A percentile compares a stretch with the other conserved stretches of the same genome.
These are phyloP conservation scores for Leucocoprinus birnbaumii DNA, from an alignment of 768 basidiomycete species.

Conservation along the genomic window DNA sequence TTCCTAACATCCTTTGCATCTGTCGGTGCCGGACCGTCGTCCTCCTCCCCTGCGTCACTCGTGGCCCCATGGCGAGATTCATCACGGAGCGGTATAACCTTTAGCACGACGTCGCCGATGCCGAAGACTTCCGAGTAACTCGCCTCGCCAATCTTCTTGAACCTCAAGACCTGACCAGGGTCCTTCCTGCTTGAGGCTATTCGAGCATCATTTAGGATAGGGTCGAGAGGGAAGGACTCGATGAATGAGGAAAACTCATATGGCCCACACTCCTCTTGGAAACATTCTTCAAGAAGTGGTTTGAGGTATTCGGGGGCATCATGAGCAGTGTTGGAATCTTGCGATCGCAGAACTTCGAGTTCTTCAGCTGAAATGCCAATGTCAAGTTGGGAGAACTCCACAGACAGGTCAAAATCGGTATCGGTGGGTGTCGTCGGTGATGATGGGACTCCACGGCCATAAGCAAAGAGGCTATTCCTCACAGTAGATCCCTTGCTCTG, in stretches of 20 bases:
- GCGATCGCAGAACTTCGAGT: constrained; percentile 15
- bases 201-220: constrained; percentile 43
- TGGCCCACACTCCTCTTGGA: constrained; percentile 55
- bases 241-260: constrained; percentile 85
- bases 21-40: constrained; percentile 64
- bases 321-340: too few species aligned
- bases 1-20: constrained; percentile 77
- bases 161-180: constrained; percentile 27
- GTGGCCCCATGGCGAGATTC: constrained; percentile 33
- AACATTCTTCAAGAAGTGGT: constrained; percentile 70
- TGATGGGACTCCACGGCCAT: constrained; percentile 41
- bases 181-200: not conserved
- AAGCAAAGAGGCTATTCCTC: not conserved
- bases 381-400: constrained; percentile 44
- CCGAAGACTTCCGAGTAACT: constrained; percentile 96
- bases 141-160: constrained; percentile 93
- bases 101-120: constrained; percentile 85
- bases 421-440: constrained; percentile 55
- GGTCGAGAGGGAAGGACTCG: constrained; percentile 73
- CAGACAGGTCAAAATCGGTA: constrained; percentile 51
- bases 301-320: constrained; percentile 50
- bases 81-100: constrained; percentile 76
- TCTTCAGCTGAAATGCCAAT: constrained; percentile 26
- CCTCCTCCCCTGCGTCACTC: constrained; percentile 11
- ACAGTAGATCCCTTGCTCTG: constrained; percentile 25